Conservation (phyloP, 2,329 filamentous ascomycete genomes). For the Aspergillus bombycis region DNA sequence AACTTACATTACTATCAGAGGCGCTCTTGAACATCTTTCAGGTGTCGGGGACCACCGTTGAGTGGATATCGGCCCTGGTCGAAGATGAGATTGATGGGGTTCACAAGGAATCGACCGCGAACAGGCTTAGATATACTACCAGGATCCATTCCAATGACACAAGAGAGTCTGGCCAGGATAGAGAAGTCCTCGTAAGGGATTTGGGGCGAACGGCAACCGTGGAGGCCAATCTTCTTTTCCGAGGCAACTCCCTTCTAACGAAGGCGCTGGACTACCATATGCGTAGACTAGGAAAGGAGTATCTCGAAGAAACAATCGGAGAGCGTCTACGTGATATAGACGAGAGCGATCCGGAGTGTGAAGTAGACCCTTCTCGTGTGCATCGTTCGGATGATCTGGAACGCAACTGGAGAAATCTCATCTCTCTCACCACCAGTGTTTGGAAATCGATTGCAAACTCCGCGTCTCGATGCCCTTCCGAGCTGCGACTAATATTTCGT, state of each 20-base stretch:
- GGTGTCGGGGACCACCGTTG: slow-evolving; percentile 77
- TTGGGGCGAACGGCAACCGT: slow-evolving; percentile 66
- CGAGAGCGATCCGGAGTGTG: slow-evolving; percentile 85
- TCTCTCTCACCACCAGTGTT: slow-evolving; percentile 75
- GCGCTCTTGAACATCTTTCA: slow-evolving; percentile 93
- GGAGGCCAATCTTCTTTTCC: slow-evolving; percentile 92
- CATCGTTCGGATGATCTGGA: slow-evolving; percentile 69
- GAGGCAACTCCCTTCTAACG: slow-evolving; percentile 91
- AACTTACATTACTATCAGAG: slow-evolving; percentile 79
- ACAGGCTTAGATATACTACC: slow-evolving; percentile 62
- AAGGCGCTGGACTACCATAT: slow-evolving; percentile 95
- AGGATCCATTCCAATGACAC: slow-evolving; percentile 66
- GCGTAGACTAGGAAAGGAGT: slow-evolving; percentile 90
- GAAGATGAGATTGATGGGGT: slow-evolving; percentile 97
- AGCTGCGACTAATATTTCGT: slow-evolving; percentile 82
- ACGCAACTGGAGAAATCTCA: slow-evolving; percentile 79
- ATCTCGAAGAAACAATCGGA: slow-evolving; percentile 82
- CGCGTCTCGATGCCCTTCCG: slow-evolving; percentile 74
- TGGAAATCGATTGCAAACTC: slow-evolving; percentile 83
- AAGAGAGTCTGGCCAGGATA: slow-evolving; percentile 58
- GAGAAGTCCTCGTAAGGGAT: slow-evolving; percentile 64
- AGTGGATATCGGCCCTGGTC: slow-evolving; percentile 91
- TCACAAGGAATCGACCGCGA: slow-evolving; percentile 76
- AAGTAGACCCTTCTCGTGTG: slow-evolving; percentile 88
- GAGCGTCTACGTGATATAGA: slow-evolving; percentile 88